Base-by-base conservation (phyloP, 2,329 filamentous ascomycete genomes). In the Pyrenochaeta sp. region DNA sequence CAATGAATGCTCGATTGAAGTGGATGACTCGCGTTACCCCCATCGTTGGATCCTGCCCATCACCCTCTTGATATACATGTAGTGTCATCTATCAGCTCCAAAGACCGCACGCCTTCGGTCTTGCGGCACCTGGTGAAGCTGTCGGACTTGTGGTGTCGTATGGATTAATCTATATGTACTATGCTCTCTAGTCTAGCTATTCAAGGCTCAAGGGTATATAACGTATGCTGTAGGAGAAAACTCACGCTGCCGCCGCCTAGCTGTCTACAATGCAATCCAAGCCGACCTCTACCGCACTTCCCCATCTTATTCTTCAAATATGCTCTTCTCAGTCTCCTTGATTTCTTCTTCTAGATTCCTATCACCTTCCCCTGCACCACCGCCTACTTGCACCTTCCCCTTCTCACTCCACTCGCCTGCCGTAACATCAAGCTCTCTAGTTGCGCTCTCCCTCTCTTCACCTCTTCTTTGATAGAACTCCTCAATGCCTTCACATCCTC, bases 401-500 rank as follows among this genome's bases (percentile, higher is more conserved):
- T 68, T 73, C 52, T 64, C 56, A 50, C 67, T 74, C 72, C 72
- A 74, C 52, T 77, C 72, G 2, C 74, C 73, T 15, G 69, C 67
- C 8, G 68, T 68, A 8, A 50, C 60, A 52, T 76, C 74, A 0
- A 77, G 49, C 13, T 63, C 65, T 19, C 67, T 68, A 2, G 53
- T 65, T 19, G 64, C 63, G 6, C 40, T 64, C 37, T 71, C 65
- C 24, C 65, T 59, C 24, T 63, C 28, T 15, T 40, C 51, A 9
- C 60, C 40, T 19, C 55, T 64, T 25, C 61, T 55, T 9, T 61
- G 39, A 44, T 75, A 76, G 28, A 73, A 76, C 2, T 69, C 66
- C 3, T 44, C 25, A 15, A 78, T 59, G 1, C 80, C 77, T 63
- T 87, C 86, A 65, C 90, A 92, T 0, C 88, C 88, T 46, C 76